Percentiles rank a stretch among this genome's conserved stretches.
Conservation (phyloP, 2,329 filamentous ascomycete genomes). For the Aspergillus quadrilineatus region DNA sequence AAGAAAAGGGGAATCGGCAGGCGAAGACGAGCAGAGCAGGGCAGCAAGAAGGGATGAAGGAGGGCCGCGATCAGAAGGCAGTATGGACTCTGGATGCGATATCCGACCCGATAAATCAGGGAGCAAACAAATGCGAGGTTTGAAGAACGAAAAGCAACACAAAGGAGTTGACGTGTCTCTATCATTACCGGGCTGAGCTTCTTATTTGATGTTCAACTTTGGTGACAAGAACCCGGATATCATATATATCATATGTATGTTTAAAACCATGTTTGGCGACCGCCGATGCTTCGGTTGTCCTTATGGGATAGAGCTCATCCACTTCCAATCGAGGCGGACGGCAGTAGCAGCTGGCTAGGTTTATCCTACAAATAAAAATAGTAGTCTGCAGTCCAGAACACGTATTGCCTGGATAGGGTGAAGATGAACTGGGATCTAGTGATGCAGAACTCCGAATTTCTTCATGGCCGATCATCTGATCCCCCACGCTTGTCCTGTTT, state of each 20-base stretch:
- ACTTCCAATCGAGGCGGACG: background rate
- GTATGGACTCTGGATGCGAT: background rate
- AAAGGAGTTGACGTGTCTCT: background rate
- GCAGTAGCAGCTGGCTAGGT: background rate
- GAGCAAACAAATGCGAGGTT: background rate
- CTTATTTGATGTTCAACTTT: background rate
- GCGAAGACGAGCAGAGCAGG: constrained; percentile 12
- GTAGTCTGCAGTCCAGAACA: background rate
- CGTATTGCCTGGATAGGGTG: background rate
- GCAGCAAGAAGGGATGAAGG: constrained; percentile 2
- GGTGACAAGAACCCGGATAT: constrained; percentile 1
- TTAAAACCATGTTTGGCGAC: constrained; percentile 2
- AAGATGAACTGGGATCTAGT: background rate
- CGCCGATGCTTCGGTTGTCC: background rate
- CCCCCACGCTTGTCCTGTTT: constrained; percentile 13
- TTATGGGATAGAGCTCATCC: background rate
- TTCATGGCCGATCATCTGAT: constrained; percentile 20
- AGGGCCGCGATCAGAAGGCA: background rate
- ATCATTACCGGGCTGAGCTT: background rate
- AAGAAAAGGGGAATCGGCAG: constrained; percentile 17
- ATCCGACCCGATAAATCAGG: background rate
- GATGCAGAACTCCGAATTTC: background rate
- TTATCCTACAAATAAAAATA: background rate
- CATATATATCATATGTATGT: constrained; percentile 9
- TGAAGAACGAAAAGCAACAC: background rate